phyloP scores from a whole-genome alignment of 495 filamentous ascomycete genomes.

The Neurospora tetraspora region DNA sequence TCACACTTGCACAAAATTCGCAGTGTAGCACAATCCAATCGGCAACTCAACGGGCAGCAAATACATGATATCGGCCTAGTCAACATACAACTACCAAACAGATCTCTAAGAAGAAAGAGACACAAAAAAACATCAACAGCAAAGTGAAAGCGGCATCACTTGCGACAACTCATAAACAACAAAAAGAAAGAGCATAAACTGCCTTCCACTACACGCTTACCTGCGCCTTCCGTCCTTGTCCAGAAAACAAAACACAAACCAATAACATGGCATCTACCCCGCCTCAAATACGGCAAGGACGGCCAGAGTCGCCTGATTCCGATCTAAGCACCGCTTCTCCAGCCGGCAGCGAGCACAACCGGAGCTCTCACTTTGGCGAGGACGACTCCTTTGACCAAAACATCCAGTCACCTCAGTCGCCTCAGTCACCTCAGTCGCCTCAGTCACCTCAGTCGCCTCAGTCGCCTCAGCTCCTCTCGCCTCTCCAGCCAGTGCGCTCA shows the following conservation, averaged over 20 bases:
- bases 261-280: neutral
- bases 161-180: neutral
- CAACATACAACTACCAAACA: neutral
- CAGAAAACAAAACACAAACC: neutral
- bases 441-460: neutral
- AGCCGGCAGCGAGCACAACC: neutral
- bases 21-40: neutral
- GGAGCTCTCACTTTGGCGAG: neutral
- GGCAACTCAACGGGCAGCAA: neutral
- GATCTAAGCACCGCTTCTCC: neutral
- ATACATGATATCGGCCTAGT: too few species aligned
- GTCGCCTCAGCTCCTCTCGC: neutral
- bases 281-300: neutral
- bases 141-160: neutral
- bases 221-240: neutral
- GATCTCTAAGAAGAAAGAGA: neutral
- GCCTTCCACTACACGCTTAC: neutral
- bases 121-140: neutral
- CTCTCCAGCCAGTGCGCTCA: neutral
- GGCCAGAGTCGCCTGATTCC: neutral
- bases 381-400: neutral
- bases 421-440: neutral
- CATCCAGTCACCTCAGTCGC: neutral
- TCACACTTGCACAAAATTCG: neutral
- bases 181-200: neutral